These are phyloP conservation scores for Linnemannia schmuckeri DNA, from an alignment of 192 early-diverging fungal genomes.

Conservation along the genomic window DNA sequence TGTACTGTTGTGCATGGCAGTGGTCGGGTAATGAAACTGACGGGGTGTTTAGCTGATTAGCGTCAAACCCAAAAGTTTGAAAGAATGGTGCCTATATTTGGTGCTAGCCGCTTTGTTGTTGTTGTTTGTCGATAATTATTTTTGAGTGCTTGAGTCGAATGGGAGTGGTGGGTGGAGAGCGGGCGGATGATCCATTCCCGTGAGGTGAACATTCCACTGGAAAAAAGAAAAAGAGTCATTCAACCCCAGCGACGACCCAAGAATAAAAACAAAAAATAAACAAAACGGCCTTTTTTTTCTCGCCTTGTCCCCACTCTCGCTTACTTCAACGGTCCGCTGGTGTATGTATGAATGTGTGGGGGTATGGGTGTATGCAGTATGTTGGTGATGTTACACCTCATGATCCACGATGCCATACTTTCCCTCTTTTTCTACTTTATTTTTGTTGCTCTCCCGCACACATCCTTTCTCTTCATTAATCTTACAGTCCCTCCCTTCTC, in stretches of 20 bases:
- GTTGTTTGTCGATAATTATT: no score
- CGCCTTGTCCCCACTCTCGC: neutral
- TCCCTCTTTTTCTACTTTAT: neutral
- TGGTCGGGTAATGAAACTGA: neutral
- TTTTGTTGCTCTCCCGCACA: neutral
- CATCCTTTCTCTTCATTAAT: neutral
- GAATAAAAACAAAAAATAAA: neutral
- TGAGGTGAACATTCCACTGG: conserved; percentile 1
- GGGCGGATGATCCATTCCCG: conserved; percentile 4
- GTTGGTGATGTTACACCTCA: neutral
- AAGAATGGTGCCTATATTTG: neutral
- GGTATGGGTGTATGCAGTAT: neutral
- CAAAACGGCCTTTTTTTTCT: neutral
- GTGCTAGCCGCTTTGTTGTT: neutral
- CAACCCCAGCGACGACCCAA: neutral
- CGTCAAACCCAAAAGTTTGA: neutral
- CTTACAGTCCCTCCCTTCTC: neutral
- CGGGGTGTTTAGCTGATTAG: neutral
- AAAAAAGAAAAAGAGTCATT: neutral
- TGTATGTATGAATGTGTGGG: neutral
- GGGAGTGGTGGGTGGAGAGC: neutral
- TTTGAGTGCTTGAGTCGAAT: neutral
- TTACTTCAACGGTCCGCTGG: neutral
- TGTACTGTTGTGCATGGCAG: neutral
- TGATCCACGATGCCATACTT: neutral